Evolutionary conservation across 192 early-diverging fungal species (phyloP).

Genomic region (Gonapodya sp.): DNA sequence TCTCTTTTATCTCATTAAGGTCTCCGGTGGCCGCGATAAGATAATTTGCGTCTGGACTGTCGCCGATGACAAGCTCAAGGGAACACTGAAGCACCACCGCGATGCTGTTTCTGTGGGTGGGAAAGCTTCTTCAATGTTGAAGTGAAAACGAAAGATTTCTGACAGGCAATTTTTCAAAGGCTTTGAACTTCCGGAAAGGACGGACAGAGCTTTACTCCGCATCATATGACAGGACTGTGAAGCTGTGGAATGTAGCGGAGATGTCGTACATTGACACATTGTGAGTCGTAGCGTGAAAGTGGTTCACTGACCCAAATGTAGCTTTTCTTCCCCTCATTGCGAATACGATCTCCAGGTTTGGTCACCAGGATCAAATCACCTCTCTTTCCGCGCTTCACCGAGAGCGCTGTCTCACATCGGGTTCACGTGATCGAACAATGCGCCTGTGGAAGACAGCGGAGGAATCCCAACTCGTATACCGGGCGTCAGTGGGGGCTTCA

Average conservation of each 20-base stretch:
- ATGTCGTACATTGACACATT: constrained; percentile 88
- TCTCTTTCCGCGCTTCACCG: constrained; percentile 70
- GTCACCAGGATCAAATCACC: constrained; percentile 87
- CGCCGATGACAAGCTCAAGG: constrained; percentile 58
- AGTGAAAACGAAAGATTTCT: too few relatives aligned
- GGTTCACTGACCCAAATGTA: too few relatives aligned
- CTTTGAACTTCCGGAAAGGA: constrained; percentile 75
- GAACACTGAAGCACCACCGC: constrained; percentile 79
- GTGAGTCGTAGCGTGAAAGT: constrained; percentile 20
- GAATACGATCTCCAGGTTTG: constrained; percentile 44
- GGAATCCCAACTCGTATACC: constrained; percentile 85
- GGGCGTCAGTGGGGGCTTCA: constrained; percentile 46
- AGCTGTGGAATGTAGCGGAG: constrained; percentile 93
- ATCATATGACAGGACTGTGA: constrained; percentile 86
- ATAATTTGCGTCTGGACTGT: constrained; percentile 87
- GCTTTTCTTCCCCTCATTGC: background rate
- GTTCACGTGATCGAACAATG: constrained; percentile 79
- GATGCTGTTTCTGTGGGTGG: constrained; percentile 66
- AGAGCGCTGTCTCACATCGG: constrained; percentile 84
- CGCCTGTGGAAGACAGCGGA: constrained; percentile 95
- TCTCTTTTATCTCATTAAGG: constrained; percentile 36
- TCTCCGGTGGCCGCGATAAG: constrained; percentile 83
- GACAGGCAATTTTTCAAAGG: too few relatives aligned
- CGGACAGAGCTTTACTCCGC: constrained; percentile 76
- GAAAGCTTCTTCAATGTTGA: background rate